A percentile compares a stretch with the other conserved stretches of the same genome.
phyloP scores from a whole-genome alignment of 2,329 filamentous ascomycete genomes.

The Xylariaceae sp. region DNA sequence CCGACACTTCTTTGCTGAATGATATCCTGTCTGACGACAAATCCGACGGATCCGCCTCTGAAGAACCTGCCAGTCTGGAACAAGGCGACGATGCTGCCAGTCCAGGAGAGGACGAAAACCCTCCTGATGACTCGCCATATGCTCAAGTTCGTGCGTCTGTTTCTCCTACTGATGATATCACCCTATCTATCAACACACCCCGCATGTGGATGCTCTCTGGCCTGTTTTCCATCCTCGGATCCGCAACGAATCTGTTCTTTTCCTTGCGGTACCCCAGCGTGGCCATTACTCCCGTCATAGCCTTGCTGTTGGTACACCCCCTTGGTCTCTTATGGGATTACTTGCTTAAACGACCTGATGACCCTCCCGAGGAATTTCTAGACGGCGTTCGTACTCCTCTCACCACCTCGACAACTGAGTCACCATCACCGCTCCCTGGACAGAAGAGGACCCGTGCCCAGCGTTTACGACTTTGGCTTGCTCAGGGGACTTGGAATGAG shows the following conservation, averaged over 20 bases:
- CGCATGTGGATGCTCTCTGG: conserved; percentile 83
- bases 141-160: conserved; percentile 76
- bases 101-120: conserved; percentile 41
- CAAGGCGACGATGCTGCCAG: conserved; percentile 31
- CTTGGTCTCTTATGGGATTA: conserved; percentile 76
- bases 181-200: conserved; percentile 78
- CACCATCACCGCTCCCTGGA: conserved; percentile 1
- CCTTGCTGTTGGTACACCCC: conserved; percentile 76
- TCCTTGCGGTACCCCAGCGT: conserved; percentile 86
- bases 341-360: conserved; percentile 54
- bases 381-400: conserved; percentile 41
- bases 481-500: conserved; percentile 77
- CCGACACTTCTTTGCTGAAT: conserved; percentile 42
- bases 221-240: conserved; percentile 73
- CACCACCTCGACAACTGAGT: conserved; percentile 9
- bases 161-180: conserved; percentile 65
- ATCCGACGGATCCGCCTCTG: conserved; percentile 26
- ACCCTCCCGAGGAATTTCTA: conserved; percentile 50
- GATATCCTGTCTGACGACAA: conserved; percentile 41
- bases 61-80: conserved; percentile 28
- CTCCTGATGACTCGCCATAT: conserved; percentile 67
- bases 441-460: conserved; percentile 31
- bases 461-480: conserved; percentile 64
- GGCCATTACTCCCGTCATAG: conserved; percentile 83
- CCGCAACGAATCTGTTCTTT: conserved; percentile 82